A percentile compares a stretch with the other conserved stretches of the same genome.
Evolutionary conservation across 2,329 filamentous ascomycete genomes (phyloP).

Genomic region (Chaetomiaceae sp.): DNA sequence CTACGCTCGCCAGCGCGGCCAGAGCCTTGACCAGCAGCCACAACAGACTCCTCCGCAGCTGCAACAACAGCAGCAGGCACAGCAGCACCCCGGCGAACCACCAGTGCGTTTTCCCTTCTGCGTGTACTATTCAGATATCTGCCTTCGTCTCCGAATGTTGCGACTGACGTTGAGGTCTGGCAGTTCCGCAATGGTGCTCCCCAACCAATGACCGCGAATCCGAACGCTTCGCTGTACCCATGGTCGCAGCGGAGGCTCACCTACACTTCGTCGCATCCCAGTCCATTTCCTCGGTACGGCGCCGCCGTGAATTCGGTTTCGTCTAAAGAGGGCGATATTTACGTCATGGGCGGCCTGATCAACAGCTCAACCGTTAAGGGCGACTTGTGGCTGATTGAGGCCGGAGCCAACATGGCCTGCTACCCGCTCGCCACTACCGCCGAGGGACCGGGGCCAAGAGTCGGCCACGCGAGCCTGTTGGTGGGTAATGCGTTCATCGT

Average conservation of each 20-base stretch:
- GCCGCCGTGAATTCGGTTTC: conserved; percentile 88
- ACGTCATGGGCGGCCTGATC: conserved; percentile 94
- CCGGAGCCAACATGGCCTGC: conserved; percentile 78
- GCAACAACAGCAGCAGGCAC: conserved; percentile 30
- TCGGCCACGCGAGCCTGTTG: conserved; percentile 87
- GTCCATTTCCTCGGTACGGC: conserved; percentile 93
- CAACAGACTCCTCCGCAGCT: conserved; percentile 47
- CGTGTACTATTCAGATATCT: neutral
- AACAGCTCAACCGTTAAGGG: conserved; percentile 94
- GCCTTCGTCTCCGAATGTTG: conserved; percentile 1
- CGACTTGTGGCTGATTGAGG: conserved; percentile 96
- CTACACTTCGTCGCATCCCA: conserved; percentile 73
- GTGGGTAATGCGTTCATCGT: conserved; percentile 99
- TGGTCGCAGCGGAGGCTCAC: conserved; percentile 90
- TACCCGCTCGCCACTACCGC: conserved; percentile 87
- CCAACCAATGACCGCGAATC: conserved; percentile 37
- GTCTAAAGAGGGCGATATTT: conserved; percentile 95
- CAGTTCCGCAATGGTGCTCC: conserved; percentile 50
- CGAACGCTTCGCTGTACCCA: conserved; percentile 80
- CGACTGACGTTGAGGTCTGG: conserved; percentile 3
- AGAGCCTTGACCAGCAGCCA: conserved; percentile 42
- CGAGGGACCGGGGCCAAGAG: conserved; percentile 89
- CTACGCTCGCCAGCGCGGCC: conserved; percentile 50
- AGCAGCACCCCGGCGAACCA: conserved; percentile 31
- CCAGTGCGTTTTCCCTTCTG: conserved; percentile 34